phyloP scores from a whole-genome alignment of 2,329 filamentous ascomycete species.

The Xylogone sp. region DNA sequence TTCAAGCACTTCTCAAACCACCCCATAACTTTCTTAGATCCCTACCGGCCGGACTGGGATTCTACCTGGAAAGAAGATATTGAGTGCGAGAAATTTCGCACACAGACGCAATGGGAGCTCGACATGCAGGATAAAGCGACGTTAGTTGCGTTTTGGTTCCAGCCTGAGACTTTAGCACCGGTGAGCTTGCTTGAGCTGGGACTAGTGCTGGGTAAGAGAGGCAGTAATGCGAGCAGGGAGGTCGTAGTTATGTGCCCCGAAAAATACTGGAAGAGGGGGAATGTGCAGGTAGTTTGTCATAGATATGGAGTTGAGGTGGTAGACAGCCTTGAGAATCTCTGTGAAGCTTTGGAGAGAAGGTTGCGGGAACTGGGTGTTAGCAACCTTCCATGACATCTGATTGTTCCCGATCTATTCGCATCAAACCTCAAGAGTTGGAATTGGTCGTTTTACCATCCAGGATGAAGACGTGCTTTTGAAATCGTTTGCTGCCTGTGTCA shows the following conservation, averaged over 20 bases:
- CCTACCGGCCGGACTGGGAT: conserved; percentile 54
- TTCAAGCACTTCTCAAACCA: conserved; percentile 32
- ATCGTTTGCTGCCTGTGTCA: not conserved
- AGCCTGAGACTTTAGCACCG: conserved; percentile 46
- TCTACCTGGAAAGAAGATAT: conserved; percentile 46
- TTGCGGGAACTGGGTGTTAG: not conserved
- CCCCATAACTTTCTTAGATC: conserved; percentile 54
- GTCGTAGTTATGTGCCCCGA: conserved; percentile 48
- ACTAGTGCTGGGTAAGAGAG: conserved; percentile 41
- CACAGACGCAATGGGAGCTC: conserved; percentile 61
- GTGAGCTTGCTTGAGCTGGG: conserved; percentile 60
- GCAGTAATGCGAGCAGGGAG: conserved; percentile 32
- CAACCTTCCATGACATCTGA: too few relatives aligned
- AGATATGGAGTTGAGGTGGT: conserved; percentile 42
- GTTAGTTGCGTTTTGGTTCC: conserved; percentile 55
- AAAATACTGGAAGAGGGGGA: conserved; percentile 55
- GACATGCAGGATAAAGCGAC: conserved; percentile 48
- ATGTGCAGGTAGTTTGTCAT: conserved; percentile 54
- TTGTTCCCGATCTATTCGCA: too few relatives aligned
- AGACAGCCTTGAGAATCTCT: conserved; percentile 37
- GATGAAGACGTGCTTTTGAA: too few relatives aligned
- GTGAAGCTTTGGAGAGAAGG: not conserved
- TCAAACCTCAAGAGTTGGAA: too few relatives aligned
- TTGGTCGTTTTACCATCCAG: too few relatives aligned
- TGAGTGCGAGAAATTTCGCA: conserved; percentile 39